Percentiles rank a stretch among this genome's conserved stretches.
phyloP scores from a whole-genome alignment of 345 rosid genomes.

The Moricandia arvensis region DNA sequence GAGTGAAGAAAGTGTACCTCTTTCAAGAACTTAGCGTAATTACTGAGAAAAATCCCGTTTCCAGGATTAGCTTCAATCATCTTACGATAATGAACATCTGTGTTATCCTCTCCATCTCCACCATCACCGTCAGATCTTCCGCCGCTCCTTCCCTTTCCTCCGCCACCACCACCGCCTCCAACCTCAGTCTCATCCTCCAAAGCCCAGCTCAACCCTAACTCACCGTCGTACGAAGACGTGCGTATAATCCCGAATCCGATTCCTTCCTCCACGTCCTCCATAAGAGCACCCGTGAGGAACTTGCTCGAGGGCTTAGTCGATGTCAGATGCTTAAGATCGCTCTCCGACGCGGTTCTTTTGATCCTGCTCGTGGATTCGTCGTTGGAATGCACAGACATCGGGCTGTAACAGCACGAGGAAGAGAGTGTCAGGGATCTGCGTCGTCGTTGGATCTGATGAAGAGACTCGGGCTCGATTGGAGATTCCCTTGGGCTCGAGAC shows the following conservation, averaged over 20 bases:
- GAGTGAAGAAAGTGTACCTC: constrained; percentile 43
- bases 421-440: constrained; percentile 38
- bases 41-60: constrained; percentile 69
- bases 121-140: constrained; percentile 48
- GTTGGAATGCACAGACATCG: constrained; percentile 34
- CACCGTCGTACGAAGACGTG: constrained; percentile 23
- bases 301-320: constrained; percentile 34
- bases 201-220: constrained; percentile 18
- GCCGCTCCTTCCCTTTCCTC: constrained; percentile 45
- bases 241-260: constrained; percentile 23
- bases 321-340: constrained; percentile 47
- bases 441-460: constrained; percentile 37
- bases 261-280: constrained; percentile 45
- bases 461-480: constrained; percentile 45
- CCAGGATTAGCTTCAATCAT: constrained; percentile 90
- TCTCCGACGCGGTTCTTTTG: constrained; percentile 57
- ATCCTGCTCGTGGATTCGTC: constrained; percentile 39
- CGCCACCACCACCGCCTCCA: constrained; percentile 51
- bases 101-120: constrained; percentile 40
- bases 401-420: constrained; percentile 39
- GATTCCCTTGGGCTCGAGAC: constrained; percentile 44
- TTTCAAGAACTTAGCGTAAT: constrained; percentile 84
- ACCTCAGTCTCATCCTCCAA: constrained; percentile 40
- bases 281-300: constrained; percentile 30
- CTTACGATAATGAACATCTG: constrained; percentile 63